Evolutionary conservation across 1,284 basidiomycete genomes (phyloP), one percentile per base, ranked within the genome.

Genomic region (Anthracocystis setariae): DNA sequence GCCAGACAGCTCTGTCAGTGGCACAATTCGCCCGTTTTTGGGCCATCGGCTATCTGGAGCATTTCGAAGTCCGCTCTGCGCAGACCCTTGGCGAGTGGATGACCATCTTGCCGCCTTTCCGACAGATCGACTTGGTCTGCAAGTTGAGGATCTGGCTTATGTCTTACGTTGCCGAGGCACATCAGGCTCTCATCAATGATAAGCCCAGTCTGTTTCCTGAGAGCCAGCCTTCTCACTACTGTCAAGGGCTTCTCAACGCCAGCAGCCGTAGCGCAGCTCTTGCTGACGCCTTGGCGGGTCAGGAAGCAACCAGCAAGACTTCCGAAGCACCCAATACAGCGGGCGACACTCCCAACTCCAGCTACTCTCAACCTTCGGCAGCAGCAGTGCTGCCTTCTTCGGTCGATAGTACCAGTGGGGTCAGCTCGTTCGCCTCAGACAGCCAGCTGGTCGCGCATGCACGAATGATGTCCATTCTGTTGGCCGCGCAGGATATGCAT

Each of bases 111-210:
- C 78, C 78, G 18, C 74, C 78, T 1, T 80, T 77, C 37, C 74
- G 78, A 8, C 67, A 75, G 47, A 78, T 80, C 38, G 74, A 78
- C 39, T 47, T 66, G 17, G 69, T 75, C 1, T 73, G 72, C 44
- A 77, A 76, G 29, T 46, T 76, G 5, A 61, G 78, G 23, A 76
- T 80, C 50, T 78, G 76, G 74, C 62, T 80, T 29, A 76, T 71
- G 69, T 74, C 74, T 20, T 80, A 77, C 53, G 55, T 73, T 37
- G 68, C 77, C 7, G 78, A 80, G 57, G 75, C 69, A 12, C 74
- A 76, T 29, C 76, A 78, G 40, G 65, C 70, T n/a, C 68, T 74
- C 45, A 71, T 79, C 49, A 55, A 71, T 29, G 68, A 78, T 43
- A 56, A 66, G 43, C 67, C 71, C 1, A 66, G 59, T 35, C 38